These are phyloP conservation scores for Podospora pseudocomata DNA, from an alignment of 495 filamentous ascomycete species.

Conservation along the genomic window DNA sequence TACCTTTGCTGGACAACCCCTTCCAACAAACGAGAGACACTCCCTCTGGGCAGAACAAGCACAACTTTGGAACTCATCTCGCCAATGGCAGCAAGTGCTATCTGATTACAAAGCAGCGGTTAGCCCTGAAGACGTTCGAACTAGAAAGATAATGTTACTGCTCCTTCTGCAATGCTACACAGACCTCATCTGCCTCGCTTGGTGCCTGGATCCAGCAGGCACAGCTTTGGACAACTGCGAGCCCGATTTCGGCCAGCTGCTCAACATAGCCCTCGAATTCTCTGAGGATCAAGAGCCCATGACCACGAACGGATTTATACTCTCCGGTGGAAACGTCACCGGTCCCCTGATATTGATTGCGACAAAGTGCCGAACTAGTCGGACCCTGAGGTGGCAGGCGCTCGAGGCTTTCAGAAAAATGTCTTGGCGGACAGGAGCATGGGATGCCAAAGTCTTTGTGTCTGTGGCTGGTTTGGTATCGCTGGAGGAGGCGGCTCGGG, in stretches of 20 bases:
- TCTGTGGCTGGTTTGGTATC: neutral
- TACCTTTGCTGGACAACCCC: neutral
- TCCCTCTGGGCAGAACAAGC: neutral
- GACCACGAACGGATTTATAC: neutral
- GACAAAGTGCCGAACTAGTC: conserved; percentile 4
- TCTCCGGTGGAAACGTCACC: neutral
- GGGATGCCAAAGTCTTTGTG: conserved; percentile 8
- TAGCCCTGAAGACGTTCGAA: neutral
- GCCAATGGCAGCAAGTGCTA: conserved; percentile 1
- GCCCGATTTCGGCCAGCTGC: neutral
- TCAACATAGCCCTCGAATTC: neutral
- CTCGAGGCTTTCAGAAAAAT: neutral
- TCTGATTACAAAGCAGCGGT: neutral
- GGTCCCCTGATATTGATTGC: conserved; percentile 1
- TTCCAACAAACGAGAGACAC: neutral
- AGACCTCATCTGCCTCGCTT: neutral
- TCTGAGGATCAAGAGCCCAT: neutral
- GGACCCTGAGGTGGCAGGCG: neutral
- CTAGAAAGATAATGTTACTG: neutral
- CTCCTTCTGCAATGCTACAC: conserved; percentile 2
- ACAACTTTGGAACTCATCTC: neutral
- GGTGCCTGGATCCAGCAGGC: neutral
- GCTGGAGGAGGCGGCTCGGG: conserved; percentile 4
- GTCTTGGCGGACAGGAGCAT: conserved; percentile 8
- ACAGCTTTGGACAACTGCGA: conserved; percentile 1